Percentiles rank a stretch among this genome's conserved stretches.
These are phyloP conservation scores for Penicillium silybi DNA, from an alignment of 495 filamentous ascomycete species.

Conservation along the genomic window DNA sequence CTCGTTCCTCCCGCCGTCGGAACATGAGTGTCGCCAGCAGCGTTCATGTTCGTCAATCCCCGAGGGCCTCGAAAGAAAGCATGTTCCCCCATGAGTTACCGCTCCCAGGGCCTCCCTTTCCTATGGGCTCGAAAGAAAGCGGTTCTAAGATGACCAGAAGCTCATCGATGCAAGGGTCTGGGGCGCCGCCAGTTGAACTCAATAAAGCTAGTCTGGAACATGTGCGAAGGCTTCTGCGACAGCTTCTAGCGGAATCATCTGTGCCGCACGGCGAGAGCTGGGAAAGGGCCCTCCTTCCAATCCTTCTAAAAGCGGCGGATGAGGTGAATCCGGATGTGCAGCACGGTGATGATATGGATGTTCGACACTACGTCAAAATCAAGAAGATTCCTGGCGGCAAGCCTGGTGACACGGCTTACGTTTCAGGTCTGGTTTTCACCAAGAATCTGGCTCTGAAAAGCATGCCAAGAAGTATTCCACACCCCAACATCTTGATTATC, in stretches of 20 bases:
- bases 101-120: conserved; percentile 13
- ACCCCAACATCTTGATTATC: conserved; percentile 86
- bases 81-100: conserved; percentile 32
- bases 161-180: conserved; percentile 76
- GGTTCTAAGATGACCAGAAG: conserved; percentile 68
- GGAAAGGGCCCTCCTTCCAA: conserved; percentile 90
- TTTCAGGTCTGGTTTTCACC: conserved; percentile 93
- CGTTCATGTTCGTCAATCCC: conserved; percentile 63
- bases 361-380: conserved; percentile 96
- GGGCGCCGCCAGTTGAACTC: conserved; percentile 71
- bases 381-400: conserved; percentile 91
- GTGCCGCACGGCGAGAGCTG: conserved; percentile 70
- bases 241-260: conserved; percentile 73
- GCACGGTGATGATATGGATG: conserved; percentile 89
- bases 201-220: conserved; percentile 85
- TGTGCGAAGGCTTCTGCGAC: conserved; percentile 75
- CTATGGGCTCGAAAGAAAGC: conserved; percentile 22
- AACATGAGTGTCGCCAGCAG: conserved; percentile 77
- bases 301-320: conserved; percentile 85
- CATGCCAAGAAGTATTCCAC: conserved; percentile 82
- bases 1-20: conserved; percentile 56
- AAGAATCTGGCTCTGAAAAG: conserved; percentile 95
- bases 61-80: conserved; percentile 50
- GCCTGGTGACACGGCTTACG: conserved; percentile 87
- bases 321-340: conserved; percentile 93